Percentiles rank a stretch among this genome's conserved stretches.
These are phyloP conservation scores for Coix lacrymajobi DNA, from an alignment of 176 grass and related monocot genomes.

Conservation along the genomic window DNA sequence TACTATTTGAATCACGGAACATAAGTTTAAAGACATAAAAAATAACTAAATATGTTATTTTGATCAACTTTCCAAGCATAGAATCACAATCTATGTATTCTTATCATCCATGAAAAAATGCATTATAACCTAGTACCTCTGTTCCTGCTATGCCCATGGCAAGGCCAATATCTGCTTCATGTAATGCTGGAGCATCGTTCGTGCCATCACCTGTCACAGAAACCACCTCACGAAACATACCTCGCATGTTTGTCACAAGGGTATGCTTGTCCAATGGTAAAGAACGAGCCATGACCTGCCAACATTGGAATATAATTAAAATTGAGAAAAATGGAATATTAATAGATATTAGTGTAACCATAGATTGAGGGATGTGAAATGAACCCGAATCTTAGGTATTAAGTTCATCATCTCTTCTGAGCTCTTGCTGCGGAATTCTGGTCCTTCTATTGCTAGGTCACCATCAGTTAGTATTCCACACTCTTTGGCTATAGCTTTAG, in stretches of 20 bases:
- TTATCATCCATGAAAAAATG: background rate
- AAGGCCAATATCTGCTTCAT: slow-evolving; percentile 95
- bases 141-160: slow-evolving; percentile 98
- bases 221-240: slow-evolving; percentile 79
- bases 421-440: slow-evolving; percentile 69
- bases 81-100: background rate
- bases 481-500: slow-evolving; percentile 96
- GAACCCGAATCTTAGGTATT: slow-evolving; percentile 83
- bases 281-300: slow-evolving; percentile 94
- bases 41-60: background rate
- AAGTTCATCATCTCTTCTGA: slow-evolving; percentile 67
- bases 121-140: slow-evolving; percentile 52
- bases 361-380: slow-evolving; percentile 7
- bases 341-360: background rate
- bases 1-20: background rate
- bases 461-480: slow-evolving; percentile 83
- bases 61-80: background rate
- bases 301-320: slow-evolving; percentile 9
- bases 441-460: slow-evolving; percentile 82
- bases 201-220: slow-evolving; percentile 97
- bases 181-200: slow-evolving; percentile 95
- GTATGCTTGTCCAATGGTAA: slow-evolving; percentile 92
- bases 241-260: slow-evolving; percentile 79
- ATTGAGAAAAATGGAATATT: background rate
- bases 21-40: background rate